Evolutionary conservation across 2,329 filamentous ascomycete genomes (phyloP).

Genomic region (Colletotrichum chlorophyti): DNA sequence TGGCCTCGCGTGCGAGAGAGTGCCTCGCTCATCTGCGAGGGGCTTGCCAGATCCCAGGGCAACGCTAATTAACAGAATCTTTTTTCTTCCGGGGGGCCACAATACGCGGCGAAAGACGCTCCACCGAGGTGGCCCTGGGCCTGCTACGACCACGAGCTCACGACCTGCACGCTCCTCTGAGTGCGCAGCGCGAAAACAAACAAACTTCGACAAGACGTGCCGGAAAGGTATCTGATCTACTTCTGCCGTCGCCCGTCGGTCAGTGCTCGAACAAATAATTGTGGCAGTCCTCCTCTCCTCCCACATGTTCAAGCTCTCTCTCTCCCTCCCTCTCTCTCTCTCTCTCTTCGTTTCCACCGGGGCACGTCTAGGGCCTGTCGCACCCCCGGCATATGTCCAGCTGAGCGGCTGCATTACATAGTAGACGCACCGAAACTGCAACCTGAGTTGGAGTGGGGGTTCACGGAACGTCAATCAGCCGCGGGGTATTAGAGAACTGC

Average conservation of each 20-base stretch:
- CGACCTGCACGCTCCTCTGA: background rate
- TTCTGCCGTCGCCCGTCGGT: background rate
- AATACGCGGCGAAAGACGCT: background rate
- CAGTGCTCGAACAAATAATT: background rate
- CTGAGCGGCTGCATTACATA: slow-evolving; percentile 7
- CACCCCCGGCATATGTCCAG: background rate
- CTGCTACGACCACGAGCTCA: too few relatives aligned
- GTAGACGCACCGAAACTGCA: slow-evolving; percentile 5
- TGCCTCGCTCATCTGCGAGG: background rate
- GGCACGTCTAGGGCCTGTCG: background rate
- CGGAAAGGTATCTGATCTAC: background rate
- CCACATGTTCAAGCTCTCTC: background rate
- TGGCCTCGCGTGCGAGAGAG: background rate
- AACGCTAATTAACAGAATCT: background rate
- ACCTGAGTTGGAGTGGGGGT: background rate
- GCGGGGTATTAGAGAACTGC: slow-evolving; percentile 14
- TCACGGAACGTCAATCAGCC: background rate
- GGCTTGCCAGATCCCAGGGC: background rate
- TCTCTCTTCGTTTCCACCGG: too few relatives aligned
- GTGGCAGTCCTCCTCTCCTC: background rate
- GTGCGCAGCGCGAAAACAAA: background rate
- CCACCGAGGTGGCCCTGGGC: too few relatives aligned
- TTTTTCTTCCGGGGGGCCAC: background rate
- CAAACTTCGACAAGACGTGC: too few relatives aligned
- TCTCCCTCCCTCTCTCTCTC: too few relatives aligned